phyloP scores from a whole-genome alignment of 1,284 basidiomycete genomes.

The Ceratobasidium sp. region DNA sequence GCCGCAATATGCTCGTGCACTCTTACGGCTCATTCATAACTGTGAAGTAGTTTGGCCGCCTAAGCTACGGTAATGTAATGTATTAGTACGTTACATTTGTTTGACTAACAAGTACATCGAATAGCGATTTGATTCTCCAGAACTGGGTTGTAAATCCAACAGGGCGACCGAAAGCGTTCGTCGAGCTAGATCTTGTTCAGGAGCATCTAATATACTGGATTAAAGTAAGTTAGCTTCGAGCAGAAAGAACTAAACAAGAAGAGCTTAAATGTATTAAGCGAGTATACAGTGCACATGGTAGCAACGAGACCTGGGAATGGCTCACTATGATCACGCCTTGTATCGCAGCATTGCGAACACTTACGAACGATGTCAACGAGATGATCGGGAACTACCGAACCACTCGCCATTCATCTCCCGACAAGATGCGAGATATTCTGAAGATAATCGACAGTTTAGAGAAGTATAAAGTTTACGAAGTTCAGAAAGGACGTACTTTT shows the following conservation, averaged over 20 bases:
- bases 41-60: conserved; percentile 59
- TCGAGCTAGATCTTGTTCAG: conserved; percentile 60
- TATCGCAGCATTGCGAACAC: conserved; percentile 56
- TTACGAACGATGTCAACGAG: conserved; percentile 55
- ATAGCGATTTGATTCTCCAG: conserved; percentile 56
- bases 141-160: conserved; percentile 62
- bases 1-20: conserved; percentile 61
- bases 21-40: conserved; percentile 60
- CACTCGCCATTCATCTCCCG: conserved; percentile 53
- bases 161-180: conserved; percentile 55
- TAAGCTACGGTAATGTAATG: conserved; percentile 53
- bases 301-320: conserved; percentile 60
- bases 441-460: conserved; percentile 1
- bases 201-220: conserved; percentile 63
- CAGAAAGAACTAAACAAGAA: neutral
- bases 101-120: neutral
- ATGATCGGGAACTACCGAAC: conserved; percentile 57
- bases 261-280: conserved; percentile 28
- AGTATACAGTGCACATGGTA: conserved; percentile 58
- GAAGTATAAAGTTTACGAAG: neutral
- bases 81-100: neutral
- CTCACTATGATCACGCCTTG: conserved; percentile 59
- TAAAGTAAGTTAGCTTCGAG: conserved; percentile 50
- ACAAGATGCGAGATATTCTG: conserved; percentile 49
- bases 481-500: conserved; percentile 8